Conservation (phyloP, 2,329 filamentous ascomycete species). For the Aspergillus costaricaensis region DNA sequence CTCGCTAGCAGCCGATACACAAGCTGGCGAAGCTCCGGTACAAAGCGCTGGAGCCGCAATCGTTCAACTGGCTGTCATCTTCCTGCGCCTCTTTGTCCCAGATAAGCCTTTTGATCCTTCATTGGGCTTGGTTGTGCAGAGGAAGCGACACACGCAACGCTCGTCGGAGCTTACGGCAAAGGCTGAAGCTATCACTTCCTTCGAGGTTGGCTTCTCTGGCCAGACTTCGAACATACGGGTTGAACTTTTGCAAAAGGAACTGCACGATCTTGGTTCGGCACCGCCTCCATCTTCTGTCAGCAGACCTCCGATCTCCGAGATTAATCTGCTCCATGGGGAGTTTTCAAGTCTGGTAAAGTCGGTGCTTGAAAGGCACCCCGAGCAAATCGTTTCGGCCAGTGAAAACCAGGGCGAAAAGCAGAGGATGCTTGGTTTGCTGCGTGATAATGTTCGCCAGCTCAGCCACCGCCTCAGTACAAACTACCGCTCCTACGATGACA, state of each 20-base stretch:
- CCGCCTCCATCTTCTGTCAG: conserved; percentile 69
- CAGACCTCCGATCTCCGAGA: conserved; percentile 67
- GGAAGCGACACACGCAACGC: conserved; percentile 59
- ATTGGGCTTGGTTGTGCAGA: conserved; percentile 63
- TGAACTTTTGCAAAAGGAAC: conserved; percentile 62
- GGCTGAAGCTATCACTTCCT: conserved; percentile 62
- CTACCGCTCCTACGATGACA: conserved; percentile 81
- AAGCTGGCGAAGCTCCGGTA: conserved; percentile 22
- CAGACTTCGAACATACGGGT: conserved; percentile 68
- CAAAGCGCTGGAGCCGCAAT: conserved; percentile 63
- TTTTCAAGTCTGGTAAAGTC: conserved; percentile 74
- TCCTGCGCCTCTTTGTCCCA: conserved; percentile 79
- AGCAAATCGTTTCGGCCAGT: conserved; percentile 29
- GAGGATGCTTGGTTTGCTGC: conserved; percentile 46
- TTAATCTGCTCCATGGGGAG: conserved; percentile 75
- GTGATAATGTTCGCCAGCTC: conserved; percentile 66
- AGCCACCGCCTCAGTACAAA: conserved; percentile 67
- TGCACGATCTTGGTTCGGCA: conserved; percentile 64
- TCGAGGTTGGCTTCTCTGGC: conserved; percentile 69
- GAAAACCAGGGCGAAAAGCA: conserved; percentile 21
- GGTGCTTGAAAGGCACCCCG: conserved; percentile 51
- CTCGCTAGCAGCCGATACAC: conserved; percentile 22
- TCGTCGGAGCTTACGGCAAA: conserved; percentile 58
- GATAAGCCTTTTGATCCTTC: conserved; percentile 84
- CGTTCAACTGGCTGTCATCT: conserved; percentile 72